Conservation (phyloP, 2,329 filamentous ascomycete genomes). For the Endothia cerciana region DNA sequence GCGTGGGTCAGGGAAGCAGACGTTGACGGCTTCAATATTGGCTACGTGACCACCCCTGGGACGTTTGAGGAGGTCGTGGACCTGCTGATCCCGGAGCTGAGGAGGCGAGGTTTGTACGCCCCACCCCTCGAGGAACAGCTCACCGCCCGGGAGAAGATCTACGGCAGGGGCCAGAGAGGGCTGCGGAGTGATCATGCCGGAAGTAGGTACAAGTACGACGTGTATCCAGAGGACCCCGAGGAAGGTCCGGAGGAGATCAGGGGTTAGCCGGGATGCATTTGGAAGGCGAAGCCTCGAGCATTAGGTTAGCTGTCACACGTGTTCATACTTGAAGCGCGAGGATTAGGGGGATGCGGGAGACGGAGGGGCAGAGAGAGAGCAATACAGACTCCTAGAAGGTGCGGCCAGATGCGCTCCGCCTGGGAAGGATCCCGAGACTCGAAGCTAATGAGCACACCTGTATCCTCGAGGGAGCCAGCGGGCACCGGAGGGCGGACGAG, state of each 20-base stretch:
- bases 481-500: no score
- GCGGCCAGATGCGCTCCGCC: no score
- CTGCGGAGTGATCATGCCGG: constrained; percentile 63
- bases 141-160: constrained; percentile 64
- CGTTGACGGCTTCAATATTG: constrained; percentile 42
- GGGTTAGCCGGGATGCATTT: background rate
- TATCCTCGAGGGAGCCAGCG: no score
- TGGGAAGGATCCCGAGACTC: no score
- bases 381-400: no score
- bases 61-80: constrained; percentile 57
- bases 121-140: constrained; percentile 40
- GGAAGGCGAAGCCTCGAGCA: no score
- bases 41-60: constrained; percentile 54
- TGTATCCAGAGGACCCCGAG: constrained; percentile 53
- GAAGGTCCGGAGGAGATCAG: background rate
- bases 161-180: constrained; percentile 60
- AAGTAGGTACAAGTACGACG: constrained; percentile 63
- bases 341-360: no score
- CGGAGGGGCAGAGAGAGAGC: no score
- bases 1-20: constrained; percentile 45
- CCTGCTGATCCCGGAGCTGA: constrained; percentile 51
- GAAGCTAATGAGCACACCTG: no score
- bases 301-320: no score
- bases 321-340: no score
- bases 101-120: constrained; percentile 45